These are phyloP conservation scores for Clavulina sp. DNA, from an alignment of 768 basidiomycete species.

Conservation along the genomic window DNA sequence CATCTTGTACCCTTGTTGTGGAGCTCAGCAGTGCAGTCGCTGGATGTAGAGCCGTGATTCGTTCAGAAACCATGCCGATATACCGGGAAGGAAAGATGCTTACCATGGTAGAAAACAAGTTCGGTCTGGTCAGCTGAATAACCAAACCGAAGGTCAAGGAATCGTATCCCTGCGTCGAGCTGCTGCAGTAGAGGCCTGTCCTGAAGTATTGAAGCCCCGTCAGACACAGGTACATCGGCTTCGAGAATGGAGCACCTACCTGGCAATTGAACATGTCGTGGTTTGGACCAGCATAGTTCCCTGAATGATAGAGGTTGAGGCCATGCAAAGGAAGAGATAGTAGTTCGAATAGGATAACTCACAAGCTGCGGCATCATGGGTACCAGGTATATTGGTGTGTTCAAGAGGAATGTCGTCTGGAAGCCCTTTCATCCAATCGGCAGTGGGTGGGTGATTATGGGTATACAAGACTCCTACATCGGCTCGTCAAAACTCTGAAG, in stretches of 20 bases:
- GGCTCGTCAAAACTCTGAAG: too few species aligned
- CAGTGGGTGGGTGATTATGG: background rate
- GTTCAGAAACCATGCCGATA: background rate
- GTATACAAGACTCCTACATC: too few species aligned
- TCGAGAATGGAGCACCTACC: background rate
- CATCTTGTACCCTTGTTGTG: conserved; percentile 31
- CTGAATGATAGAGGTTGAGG: conserved; percentile 1
- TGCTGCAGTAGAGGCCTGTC: conserved; percentile 12
- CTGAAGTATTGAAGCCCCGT: background rate
- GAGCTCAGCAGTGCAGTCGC: conserved; percentile 25
- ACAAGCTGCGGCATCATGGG: conserved; percentile 31
- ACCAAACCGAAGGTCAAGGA: conserved; percentile 14
- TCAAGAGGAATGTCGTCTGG: conserved; percentile 27
- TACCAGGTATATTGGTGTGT: conserved; percentile 36
- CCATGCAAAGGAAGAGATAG: background rate
- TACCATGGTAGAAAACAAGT: conserved; percentile 13
- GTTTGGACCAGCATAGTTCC: conserved; percentile 9
- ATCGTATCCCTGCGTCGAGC: conserved; percentile 14
- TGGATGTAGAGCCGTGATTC: background rate
- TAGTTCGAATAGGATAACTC: too few species aligned
- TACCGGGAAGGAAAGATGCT: background rate
- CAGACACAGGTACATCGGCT: background rate
- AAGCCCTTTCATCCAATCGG: conserved; percentile 27
- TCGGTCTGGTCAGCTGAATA: conserved; percentile 2
- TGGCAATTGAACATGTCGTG: background rate